Conservation (phyloP, 176 grass and related monocot species). For the Alloteropsis semialata region DNA sequence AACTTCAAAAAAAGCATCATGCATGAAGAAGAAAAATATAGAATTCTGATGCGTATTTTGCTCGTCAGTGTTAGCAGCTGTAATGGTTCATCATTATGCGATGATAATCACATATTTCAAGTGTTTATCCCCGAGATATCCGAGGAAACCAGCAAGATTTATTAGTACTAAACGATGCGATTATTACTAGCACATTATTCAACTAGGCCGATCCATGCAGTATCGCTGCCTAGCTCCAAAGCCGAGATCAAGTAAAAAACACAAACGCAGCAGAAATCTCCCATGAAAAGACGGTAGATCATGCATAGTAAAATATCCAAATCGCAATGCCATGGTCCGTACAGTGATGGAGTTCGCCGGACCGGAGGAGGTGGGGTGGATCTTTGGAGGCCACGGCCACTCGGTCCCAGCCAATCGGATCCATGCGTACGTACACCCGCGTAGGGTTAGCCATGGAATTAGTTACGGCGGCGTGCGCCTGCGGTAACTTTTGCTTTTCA, state of each 20-base stretch:
- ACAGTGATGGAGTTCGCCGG: neutral
- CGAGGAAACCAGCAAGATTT: neutral
- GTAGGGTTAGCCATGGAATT: neutral
- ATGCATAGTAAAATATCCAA: neutral
- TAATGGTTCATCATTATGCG: neutral
- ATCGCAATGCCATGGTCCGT: neutral
- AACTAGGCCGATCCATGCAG: neutral
- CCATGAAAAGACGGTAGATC: conserved; percentile 27
- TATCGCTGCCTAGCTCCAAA: conserved; percentile 4
- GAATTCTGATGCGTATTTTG: neutral
- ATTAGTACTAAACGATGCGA: neutral
- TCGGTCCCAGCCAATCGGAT: neutral
- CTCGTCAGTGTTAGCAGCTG: neutral
- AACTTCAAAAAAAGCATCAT: too few species aligned
- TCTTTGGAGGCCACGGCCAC: conserved; percentile 24
- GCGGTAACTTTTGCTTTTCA: conserved; percentile 25
- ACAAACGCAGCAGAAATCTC: neutral
- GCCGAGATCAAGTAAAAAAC: conserved; percentile 16
- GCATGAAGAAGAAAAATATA: neutral
- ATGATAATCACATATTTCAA: neutral
- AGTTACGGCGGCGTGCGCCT: conserved; percentile 17
- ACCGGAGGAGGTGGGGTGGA: conserved; percentile 25
- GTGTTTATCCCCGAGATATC: neutral
- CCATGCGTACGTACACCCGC: neutral
- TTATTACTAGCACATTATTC: neutral